Percentiles rank a stretch among this genome's conserved stretches.
Conservation (phyloP, 306 rosid species). For the Glycine tomentella region DNA sequence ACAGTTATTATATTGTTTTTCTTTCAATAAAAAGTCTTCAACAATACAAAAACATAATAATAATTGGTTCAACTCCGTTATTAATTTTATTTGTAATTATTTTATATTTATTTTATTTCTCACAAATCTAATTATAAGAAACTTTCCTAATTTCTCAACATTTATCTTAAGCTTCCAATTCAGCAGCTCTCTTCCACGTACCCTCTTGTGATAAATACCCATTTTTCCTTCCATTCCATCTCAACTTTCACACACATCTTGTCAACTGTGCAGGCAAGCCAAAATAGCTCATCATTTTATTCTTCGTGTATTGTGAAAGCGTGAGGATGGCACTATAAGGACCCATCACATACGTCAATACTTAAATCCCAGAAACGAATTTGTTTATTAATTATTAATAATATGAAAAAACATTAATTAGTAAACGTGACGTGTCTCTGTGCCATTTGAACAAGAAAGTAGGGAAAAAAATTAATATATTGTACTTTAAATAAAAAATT, state of each 20-base stretch:
- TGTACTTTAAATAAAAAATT: too few relatives aligned
- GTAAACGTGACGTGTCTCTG: not conserved
- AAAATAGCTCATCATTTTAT: slow-evolving; percentile 4
- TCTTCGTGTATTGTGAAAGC: not conserved
- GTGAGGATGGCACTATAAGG: not conserved
- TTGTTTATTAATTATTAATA: not conserved
- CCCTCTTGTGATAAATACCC: not conserved
- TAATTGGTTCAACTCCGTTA: too few relatives aligned
- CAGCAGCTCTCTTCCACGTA: slow-evolving; percentile 27
- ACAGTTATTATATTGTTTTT: too few relatives aligned
- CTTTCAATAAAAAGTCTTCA: too few relatives aligned
- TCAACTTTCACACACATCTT: not conserved
- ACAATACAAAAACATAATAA: too few relatives aligned
- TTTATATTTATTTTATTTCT: too few relatives aligned
- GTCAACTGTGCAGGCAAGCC: not conserved
- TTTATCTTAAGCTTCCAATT: not conserved
- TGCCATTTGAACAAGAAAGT: slow-evolving; percentile 8
- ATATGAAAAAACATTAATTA: not conserved
- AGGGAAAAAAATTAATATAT: too few relatives aligned
- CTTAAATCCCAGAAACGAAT: not conserved
- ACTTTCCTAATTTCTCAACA: too few relatives aligned
- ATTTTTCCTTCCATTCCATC: not conserved
- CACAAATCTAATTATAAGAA: too few relatives aligned
- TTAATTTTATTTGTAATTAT: too few relatives aligned
- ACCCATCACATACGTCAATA: not conserved